Base-by-base conservation (phyloP, 495 filamentous ascomycete species). In the Xylaria curta region DNA sequence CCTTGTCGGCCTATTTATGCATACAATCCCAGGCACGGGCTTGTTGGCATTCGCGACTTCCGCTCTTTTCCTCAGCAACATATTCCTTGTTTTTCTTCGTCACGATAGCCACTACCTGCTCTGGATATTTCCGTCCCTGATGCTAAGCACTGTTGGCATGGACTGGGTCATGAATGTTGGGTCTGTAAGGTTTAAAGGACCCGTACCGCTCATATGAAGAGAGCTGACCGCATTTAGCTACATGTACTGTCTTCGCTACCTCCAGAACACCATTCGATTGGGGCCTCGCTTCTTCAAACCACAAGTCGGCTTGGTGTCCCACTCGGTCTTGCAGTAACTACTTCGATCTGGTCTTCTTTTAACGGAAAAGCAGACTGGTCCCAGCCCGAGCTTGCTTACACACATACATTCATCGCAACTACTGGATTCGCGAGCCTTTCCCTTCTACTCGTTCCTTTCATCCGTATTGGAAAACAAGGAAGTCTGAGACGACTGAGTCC, bases 121-220 rank as follows among this genome's bases (percentile, higher is more conserved):
- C 60, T 77, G 79, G 73, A 75, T 82, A 73, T 81, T 82, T 63
- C 79, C 79, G 8, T 75, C 79, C 7, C 24, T 82, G 21, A 72
- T 79, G 69, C 68, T 82, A 51, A 80, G 79, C 33, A 80, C 79
- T 8, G 71, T 82, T 65, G 80, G 80, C 31, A 80, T 80, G 68
- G 80, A 82, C 74, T 82, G 79, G 73, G 75, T 76, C 72, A 81
- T 82, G 72, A 81, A 81, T 65, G 79, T 82, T 74, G 77, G 79
- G 40, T 81, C 78, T 66, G 80, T 82, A 70, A 71, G 79, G 67
- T 59, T 58, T 21, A 49, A 46, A 26, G 5, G 8, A 33, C 2
- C 28, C 42, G 13, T 64, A 19, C 8, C 46, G 17, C 24, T 26
- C 19, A 17, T 24, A 26, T 12, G 19, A 38, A 54, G 13, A 60